Base-by-base conservation (phyloP, 129 eudicot genomes). In the Flaveria linearis region DNA sequence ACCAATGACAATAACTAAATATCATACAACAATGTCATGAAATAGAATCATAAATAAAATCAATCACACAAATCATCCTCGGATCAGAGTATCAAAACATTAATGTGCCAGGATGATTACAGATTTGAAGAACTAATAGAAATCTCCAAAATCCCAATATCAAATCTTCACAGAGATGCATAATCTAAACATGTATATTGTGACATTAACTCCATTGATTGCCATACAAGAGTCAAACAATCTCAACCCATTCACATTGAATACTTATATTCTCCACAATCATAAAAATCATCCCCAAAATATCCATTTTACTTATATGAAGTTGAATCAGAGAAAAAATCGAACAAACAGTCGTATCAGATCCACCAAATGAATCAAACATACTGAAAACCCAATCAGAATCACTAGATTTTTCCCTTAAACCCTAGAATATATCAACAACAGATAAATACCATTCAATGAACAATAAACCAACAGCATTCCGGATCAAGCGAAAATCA, bases 361-460 rank as follows among this genome's bases (percentile, higher is more conserved):
- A 72, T 71, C 64, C 67, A 68, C 45, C 9, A 73, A 51, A 28
- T 14, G 68, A 70, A 76, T 69, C 73, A 69, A 15, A 36, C 41
- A 36, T 36, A 36, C 41, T 36, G 41, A 36, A 73, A 51, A 28
- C 18, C 60, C 66, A 70, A 76, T 69, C 73, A 69, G 5, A 60
- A 71, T 61, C 66, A 56, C 62, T 36, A 72, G 76, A 70, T 76
- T 61, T 51, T 39, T 58, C 45, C 68, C 73, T 76, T 61, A 81
- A 81, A 81, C 81, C 81, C 77, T 70, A 70, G 43, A 81, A 81
- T 57, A 60, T 41, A 26, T 43, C 58, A 81, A 70, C 67, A 53
- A 73, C 55, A 50, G 16, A 71, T 4, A 33, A 51, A 47, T 9
- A 57, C 12, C 62, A 57, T 69, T 68, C 60, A 75, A 70, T 76